phyloP scores from a whole-genome alignment of 129 eudicot genomes.

The Tanacetum coccineum region DNA sequence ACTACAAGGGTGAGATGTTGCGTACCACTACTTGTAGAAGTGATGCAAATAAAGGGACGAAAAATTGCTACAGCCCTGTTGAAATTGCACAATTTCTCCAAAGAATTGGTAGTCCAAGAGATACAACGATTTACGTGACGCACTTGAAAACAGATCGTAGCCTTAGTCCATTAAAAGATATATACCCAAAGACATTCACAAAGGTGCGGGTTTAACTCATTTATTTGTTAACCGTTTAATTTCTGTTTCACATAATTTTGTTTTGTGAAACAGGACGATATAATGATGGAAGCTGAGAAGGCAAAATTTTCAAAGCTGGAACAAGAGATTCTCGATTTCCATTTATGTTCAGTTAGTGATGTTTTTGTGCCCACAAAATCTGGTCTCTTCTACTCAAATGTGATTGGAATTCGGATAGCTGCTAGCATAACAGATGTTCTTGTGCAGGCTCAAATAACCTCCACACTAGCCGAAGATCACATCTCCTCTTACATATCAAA shows the following conservation, averaged over 20 bases:
- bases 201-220: slow-evolving; percentile 42
- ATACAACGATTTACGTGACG: slow-evolving; percentile 58
- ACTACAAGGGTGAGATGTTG: slow-evolving; percentile 41
- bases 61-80: slow-evolving; percentile 43
- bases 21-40: slow-evolving; percentile 35
- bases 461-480: slow-evolving; percentile 36
- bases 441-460: slow-evolving; percentile 42
- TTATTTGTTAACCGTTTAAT: neutral
- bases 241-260: too few species aligned
- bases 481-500: slow-evolving; percentile 47
- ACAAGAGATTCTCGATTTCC: slow-evolving; percentile 44
- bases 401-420: slow-evolving; percentile 60
- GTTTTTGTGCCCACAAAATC: slow-evolving; percentile 54
- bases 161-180: slow-evolving; percentile 35
- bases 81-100: slow-evolving; percentile 56
- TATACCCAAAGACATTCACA: slow-evolving; percentile 49
- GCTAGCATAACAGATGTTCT: slow-evolving; percentile 41
- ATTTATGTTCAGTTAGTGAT: slow-evolving; percentile 54
- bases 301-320: slow-evolving; percentile 31
- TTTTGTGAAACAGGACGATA: slow-evolving; percentile 37
- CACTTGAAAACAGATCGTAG: slow-evolving; percentile 42
- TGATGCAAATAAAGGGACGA: slow-evolving; percentile 14
- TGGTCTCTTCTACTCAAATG: slow-evolving; percentile 50
- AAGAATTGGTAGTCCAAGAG: slow-evolving; percentile 35
- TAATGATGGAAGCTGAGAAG: slow-evolving; percentile 41